Conservation (phyloP, 2,329 filamentous ascomycete genomes). For the Ophiocordyceps camponoti-rufipedis region DNA sequence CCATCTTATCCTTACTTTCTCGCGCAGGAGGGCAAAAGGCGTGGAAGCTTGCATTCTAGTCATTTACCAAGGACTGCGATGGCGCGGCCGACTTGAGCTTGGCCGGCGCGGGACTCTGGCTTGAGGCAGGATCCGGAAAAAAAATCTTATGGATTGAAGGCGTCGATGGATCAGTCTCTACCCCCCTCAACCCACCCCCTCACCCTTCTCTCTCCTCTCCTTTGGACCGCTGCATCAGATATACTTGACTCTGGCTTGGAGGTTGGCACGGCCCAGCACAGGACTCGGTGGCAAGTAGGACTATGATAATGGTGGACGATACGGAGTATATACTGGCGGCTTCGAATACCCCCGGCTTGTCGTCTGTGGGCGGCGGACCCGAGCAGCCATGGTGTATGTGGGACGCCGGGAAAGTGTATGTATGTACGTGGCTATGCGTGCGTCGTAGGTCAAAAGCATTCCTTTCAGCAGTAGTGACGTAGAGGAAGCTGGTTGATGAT, state of each 20-base stretch:
- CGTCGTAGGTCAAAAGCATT: constrained; percentile 5
- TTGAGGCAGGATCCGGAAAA: background rate
- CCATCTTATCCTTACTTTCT: background rate
- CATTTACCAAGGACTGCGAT: no score
- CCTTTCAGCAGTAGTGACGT: background rate
- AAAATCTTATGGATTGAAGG: background rate
- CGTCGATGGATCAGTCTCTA: constrained; percentile 8
- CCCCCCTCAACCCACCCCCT: constrained; percentile 5
- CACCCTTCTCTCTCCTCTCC: constrained; percentile 3
- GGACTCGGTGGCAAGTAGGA: constrained; percentile 3
- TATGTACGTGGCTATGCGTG: constrained; percentile 9
- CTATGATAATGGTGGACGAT: constrained; percentile 5
- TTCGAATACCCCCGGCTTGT: constrained; percentile 5
- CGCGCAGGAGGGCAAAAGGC: no score
- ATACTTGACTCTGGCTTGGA: background rate
- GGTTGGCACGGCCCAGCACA: background rate
- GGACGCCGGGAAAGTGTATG: constrained; percentile 6
- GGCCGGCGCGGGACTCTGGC: no score
- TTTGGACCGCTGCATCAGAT: background rate
- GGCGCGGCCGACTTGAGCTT: no score
- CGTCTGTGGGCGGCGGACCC: constrained; percentile 3
- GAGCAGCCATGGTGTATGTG: constrained; percentile 2
- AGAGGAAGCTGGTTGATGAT: no score
- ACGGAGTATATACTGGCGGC: constrained; percentile 3
- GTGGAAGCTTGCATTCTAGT: no score